Evolutionary conservation across 495 filamentous ascomycete genomes (phyloP).

Genomic region (Oleoguttula mirabilis): DNA sequence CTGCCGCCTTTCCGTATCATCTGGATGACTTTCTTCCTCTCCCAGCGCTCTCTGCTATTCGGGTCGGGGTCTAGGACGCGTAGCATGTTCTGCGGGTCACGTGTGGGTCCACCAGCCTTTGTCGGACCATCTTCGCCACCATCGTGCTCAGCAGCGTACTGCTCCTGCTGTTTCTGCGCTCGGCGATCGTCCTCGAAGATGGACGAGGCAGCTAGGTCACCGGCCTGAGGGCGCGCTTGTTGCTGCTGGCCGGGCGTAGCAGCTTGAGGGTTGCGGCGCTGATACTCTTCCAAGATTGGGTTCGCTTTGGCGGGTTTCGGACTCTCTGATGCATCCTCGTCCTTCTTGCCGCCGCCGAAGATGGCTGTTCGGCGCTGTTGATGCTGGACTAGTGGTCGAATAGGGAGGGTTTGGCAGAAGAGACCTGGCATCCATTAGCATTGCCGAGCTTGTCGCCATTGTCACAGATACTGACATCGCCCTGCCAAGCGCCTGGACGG

Average conservation of each 20-base stretch:
- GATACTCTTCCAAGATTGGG: conserved; percentile 27
- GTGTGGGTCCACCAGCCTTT: conserved; percentile 3
- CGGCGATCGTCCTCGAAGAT: conserved; percentile 44
- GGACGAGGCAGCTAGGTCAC: conserved; percentile 37
- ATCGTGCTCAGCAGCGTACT: conserved; percentile 11
- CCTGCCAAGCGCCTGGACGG: conserved; percentile 6
- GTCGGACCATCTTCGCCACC: not conserved
- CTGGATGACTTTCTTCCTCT: conserved; percentile 68
- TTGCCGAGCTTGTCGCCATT: too few species aligned
- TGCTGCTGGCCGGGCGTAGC: not conserved
- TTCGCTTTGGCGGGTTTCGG: conserved; percentile 11
- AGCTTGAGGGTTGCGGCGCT: conserved; percentile 4
- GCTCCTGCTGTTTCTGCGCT: conserved; percentile 5
- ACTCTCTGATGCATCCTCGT: not conserved
- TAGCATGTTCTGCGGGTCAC: conserved; percentile 40
- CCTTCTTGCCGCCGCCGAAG: conserved; percentile 1
- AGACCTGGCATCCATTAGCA: conserved; percentile 5
- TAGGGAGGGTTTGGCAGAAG: conserved; percentile 14
- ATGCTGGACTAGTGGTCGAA: conserved; percentile 8
- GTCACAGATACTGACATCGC: too few species aligned
- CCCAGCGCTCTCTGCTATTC: conserved; percentile 51
- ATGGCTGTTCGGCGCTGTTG: conserved; percentile 7
- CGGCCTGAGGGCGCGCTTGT: conserved; percentile 15
- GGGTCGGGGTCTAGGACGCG: conserved; percentile 59
- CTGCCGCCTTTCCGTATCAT: conserved; percentile 55